phyloP scores from a whole-genome alignment of 1,139 yeast genomes.

The Kodamaea fungicola region DNA sequence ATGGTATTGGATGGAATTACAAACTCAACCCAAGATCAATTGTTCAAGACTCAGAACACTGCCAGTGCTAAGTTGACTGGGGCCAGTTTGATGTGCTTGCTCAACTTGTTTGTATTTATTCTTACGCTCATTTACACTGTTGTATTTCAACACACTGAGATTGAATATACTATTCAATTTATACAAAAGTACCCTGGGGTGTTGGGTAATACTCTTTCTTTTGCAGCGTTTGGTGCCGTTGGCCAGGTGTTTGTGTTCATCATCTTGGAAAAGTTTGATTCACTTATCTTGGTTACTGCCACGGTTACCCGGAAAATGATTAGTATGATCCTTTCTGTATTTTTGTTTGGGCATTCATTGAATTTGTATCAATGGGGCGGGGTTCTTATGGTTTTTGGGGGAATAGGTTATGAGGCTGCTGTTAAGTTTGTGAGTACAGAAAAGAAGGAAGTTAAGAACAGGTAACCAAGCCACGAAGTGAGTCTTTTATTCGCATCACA shows the following conservation, averaged over 20 bases:
- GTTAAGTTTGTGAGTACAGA: slow-evolving; percentile 10
- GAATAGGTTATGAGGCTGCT: slow-evolving; percentile 68
- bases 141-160: slow-evolving; percentile 46
- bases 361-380: slow-evolving; percentile 72
- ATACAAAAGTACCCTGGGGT: slow-evolving; percentile 48
- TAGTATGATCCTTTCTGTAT: slow-evolving; percentile 86
- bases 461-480: neutral
- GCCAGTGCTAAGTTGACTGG: slow-evolving; percentile 47
- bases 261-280: slow-evolving; percentile 80
- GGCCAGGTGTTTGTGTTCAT: slow-evolving; percentile 92
- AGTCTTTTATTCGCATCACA: too few species aligned
- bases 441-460: neutral
- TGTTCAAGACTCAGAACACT: slow-evolving; percentile 46
- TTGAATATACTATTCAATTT: slow-evolving; percentile 46
- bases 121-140: slow-evolving; percentile 40
- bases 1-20: slow-evolving; percentile 87
- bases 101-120: slow-evolving; percentile 57
- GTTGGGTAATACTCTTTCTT: slow-evolving; percentile 56
- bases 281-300: slow-evolving; percentile 81
- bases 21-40: slow-evolving; percentile 87
- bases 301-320: slow-evolving; percentile 96
- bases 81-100: slow-evolving; percentile 80
- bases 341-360: slow-evolving; percentile 77
- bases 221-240: slow-evolving; percentile 78
- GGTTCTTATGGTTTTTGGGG: slow-evolving; percentile 73